Percentiles rank a stretch among this genome's conserved stretches.
phyloP scores from a whole-genome alignment of 148 eudicot species.

The Agrostemma githago region DNA sequence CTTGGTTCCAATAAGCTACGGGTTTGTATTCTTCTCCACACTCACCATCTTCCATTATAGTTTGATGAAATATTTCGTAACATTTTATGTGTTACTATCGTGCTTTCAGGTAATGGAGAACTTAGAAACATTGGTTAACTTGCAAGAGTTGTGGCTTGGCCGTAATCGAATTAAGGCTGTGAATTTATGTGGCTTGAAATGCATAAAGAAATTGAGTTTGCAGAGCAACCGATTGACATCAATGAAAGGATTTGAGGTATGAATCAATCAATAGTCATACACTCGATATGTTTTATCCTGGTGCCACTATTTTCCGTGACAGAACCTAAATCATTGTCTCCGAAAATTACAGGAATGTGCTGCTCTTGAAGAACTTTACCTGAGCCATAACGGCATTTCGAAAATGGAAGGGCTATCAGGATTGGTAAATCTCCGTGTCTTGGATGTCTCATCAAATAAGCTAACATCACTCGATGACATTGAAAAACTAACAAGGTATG shows the following conservation, averaged over 20 bases:
- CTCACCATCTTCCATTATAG: neutral
- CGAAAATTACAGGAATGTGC: slow-evolving; percentile 60
- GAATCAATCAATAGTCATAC: neutral
- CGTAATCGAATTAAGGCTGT: slow-evolving; percentile 81
- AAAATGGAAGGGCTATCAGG: slow-evolving; percentile 88
- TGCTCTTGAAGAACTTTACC: slow-evolving; percentile 84
- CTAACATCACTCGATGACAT: slow-evolving; percentile 67
- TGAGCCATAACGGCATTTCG: slow-evolving; percentile 94
- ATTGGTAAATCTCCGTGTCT: slow-evolving; percentile 68
- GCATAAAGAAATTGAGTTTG: slow-evolving; percentile 86
- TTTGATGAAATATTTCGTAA: neutral
- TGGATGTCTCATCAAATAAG: slow-evolving; percentile 91
- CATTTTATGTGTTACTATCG: neutral
- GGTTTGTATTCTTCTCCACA: slow-evolving; percentile 42
- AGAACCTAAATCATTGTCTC: neutral
- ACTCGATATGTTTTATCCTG: neutral
- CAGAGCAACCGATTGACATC: slow-evolving; percentile 94
- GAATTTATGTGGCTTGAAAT: slow-evolving; percentile 82
- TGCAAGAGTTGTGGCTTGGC: slow-evolving; percentile 96
- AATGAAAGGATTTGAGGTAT: slow-evolving; percentile 84
- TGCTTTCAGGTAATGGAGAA: slow-evolving; percentile 79
- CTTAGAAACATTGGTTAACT: slow-evolving; percentile 49
- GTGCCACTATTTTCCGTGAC: slow-evolving; percentile 5
- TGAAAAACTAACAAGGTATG: slow-evolving; percentile 64
- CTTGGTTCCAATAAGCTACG: slow-evolving; percentile 93